Evolutionary conservation across 1,284 basidiomycete genomes (phyloP).

Genomic region (Cutaneotrichosporon mucoides): DNA sequence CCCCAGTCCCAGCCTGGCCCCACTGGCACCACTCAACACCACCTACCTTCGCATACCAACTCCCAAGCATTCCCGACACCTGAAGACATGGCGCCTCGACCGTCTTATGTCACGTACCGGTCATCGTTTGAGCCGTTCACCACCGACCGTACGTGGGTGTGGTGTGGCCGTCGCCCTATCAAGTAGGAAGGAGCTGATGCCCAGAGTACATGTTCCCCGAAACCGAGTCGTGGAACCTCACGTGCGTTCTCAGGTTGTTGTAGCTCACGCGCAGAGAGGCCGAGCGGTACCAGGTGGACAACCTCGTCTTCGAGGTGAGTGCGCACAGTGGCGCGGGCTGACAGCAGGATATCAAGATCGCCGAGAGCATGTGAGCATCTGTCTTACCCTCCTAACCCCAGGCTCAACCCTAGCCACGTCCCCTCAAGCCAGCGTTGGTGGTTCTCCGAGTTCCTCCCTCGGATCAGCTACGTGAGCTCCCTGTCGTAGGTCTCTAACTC

Average conservation of each 20-base stretch:
- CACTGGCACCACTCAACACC: no score
- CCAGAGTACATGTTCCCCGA: slow-evolving; percentile 20
- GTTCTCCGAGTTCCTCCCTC: slow-evolving; percentile 17
- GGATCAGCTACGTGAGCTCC: slow-evolving; percentile 12
- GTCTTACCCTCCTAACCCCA: background rate
- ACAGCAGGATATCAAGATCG: slow-evolving; percentile 18
- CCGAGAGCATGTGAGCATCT: slow-evolving; percentile 15
- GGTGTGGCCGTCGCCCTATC: no score
- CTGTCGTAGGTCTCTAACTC: background rate
- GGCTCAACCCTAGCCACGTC: slow-evolving; percentile 11
- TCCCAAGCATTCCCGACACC: no score
- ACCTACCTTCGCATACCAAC: no score
- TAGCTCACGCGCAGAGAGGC: slow-evolving; percentile 6
- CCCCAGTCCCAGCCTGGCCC: no score
- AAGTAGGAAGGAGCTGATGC: no score
- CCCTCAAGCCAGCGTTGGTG: slow-evolving; percentile 10
- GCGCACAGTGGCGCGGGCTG: background rate
- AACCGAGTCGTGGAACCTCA: slow-evolving; percentile 8
- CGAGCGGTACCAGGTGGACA: slow-evolving; percentile 20
- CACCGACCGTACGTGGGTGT: slow-evolving; percentile 8
- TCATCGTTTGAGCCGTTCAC: slow-evolving; percentile 16
- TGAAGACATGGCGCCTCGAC: background rate
- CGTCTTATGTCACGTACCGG: slow-evolving; percentile 11
- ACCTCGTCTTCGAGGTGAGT: slow-evolving; percentile 17
- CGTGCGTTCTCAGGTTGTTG: background rate